A percentile compares a stretch with the other conserved stretches of the same genome.
phyloP scores from a whole-genome alignment of 441 rosid genomes.

The Eutrema salsugineum region DNA sequence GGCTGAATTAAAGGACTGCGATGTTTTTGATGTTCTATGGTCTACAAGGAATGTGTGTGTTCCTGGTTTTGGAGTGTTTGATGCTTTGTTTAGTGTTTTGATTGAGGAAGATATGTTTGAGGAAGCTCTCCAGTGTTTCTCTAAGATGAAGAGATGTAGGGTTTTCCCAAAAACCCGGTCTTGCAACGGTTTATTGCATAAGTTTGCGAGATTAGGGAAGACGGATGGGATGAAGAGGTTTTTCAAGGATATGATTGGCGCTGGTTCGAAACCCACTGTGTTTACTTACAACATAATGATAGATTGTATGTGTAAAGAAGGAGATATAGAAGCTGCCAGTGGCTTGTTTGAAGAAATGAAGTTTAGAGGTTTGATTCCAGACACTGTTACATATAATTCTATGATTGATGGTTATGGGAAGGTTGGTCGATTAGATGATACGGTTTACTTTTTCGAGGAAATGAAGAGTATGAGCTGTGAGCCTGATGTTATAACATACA shows the following conservation, averaged over 20 bases:
- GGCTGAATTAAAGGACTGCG: slow-evolving; percentile 30
- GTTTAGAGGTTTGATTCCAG: slow-evolving; percentile 51
- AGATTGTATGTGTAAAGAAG: slow-evolving; percentile 63
- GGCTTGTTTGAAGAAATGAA: slow-evolving; percentile 56
- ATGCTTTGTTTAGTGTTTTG: slow-evolving; percentile 69
- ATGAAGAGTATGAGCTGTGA: slow-evolving; percentile 51
- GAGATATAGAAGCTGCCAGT: slow-evolving; percentile 48
- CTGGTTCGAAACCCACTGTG: slow-evolving; percentile 52
- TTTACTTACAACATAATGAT: slow-evolving; percentile 74
- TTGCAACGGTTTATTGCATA: slow-evolving; percentile 61
- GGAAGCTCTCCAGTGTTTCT: slow-evolving; percentile 54
- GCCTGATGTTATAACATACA: slow-evolving; percentile 68
- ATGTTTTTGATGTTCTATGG: slow-evolving; percentile 66
- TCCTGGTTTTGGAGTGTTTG: slow-evolving; percentile 70
- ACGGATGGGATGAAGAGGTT: slow-evolving; percentile 35
- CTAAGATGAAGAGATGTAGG: slow-evolving; percentile 50
- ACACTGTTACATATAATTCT: slow-evolving; percentile 68
- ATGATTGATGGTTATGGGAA: slow-evolving; percentile 76
- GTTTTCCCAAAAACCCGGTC: slow-evolving; percentile 68
- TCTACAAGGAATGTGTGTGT: slow-evolving; percentile 56
- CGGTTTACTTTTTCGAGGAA: slow-evolving; percentile 43
- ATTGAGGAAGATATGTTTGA: slow-evolving; percentile 64
- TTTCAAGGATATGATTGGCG: slow-evolving; percentile 52
- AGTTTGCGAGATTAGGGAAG: slow-evolving; percentile 44
- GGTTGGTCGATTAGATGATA: slow-evolving; percentile 51